These are phyloP conservation scores for Phytophthora niederhauseri DNA, from an alignment of 352 stramenopile genomes.

Conservation along the genomic window DNA sequence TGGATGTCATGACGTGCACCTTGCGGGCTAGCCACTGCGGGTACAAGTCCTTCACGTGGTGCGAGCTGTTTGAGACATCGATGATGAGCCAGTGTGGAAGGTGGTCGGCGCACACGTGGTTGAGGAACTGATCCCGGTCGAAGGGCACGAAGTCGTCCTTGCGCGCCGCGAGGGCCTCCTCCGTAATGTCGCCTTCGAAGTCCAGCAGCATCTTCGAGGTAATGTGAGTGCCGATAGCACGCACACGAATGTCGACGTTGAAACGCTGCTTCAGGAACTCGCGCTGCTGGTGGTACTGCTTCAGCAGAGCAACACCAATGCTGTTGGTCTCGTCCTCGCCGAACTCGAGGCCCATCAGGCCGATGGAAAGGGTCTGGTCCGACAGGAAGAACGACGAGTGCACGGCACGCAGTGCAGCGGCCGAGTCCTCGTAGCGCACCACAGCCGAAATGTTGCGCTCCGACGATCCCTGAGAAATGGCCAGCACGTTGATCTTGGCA, in stretches of 20 bases:
- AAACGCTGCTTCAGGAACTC: constrained; percentile 82
- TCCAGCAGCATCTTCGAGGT: constrained; percentile 72
- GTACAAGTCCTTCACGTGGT: constrained; percentile 88
- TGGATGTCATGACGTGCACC: constrained; percentile 94
- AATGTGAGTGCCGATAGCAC: constrained; percentile 72
- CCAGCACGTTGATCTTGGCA: constrained; percentile 95
- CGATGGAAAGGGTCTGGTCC: constrained; percentile 93
- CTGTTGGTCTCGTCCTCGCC: constrained; percentile 43
- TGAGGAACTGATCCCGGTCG: constrained; percentile 70
- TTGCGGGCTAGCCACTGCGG: constrained; percentile 89
- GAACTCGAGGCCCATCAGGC: constrained; percentile 88
- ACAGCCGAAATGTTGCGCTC: constrained; percentile 97
- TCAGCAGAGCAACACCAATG: constrained; percentile 89
- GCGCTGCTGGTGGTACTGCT: constrained; percentile 86
- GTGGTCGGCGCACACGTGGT: constrained; percentile 88
- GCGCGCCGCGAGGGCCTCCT: constrained; percentile 42
- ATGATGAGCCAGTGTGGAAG: constrained; percentile 94
- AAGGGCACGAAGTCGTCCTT: constrained; percentile 50
- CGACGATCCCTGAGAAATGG: constrained; percentile 94
- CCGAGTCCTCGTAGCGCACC: constrained; percentile 89
- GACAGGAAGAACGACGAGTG: constrained; percentile 97
- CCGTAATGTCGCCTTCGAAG: constrained; percentile 57
- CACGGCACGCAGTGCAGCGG: constrained; percentile 91
- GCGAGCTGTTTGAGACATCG: constrained; percentile 91
- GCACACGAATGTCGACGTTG: constrained; percentile 86